Evolutionary conservation across 176 grass and related monocot species (phyloP).

Genomic region (Carex parvula): DNA sequence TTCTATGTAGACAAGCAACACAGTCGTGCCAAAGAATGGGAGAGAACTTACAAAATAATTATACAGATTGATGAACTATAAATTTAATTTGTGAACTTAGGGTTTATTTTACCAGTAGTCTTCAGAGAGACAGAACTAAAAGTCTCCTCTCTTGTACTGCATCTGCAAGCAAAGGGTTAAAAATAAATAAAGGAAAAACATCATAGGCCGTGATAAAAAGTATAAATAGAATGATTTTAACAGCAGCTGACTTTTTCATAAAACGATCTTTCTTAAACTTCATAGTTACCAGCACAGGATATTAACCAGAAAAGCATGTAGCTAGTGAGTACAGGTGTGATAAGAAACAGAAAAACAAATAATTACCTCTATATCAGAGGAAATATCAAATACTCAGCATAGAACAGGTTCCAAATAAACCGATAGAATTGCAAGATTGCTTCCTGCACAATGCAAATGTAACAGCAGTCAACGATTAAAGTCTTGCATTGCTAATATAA

Average conservation of each 20-base stretch:
- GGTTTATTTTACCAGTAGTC: not conserved
- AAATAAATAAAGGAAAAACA: not conserved
- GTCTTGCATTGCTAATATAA: not conserved
- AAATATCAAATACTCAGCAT: slow-evolving; percentile 81
- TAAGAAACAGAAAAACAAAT: slow-evolving; percentile 1
- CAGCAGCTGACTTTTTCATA: not conserved
- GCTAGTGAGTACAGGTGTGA: not conserved
- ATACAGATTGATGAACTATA: not conserved
- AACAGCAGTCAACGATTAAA: not conserved
- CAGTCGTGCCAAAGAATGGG: not conserved
- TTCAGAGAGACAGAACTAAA: not conserved
- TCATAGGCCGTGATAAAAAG: not conserved
- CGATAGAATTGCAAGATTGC: slow-evolving; percentile 81
- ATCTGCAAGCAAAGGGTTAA: not conserved
- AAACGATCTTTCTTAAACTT: not conserved
- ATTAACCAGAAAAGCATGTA: not conserved
- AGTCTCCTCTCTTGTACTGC: not conserved
- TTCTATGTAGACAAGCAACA: not conserved
- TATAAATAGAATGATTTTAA: not conserved
- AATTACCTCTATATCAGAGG: slow-evolving; percentile 74
- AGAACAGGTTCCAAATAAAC: slow-evolving; percentile 98
- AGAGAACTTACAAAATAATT: not conserved
- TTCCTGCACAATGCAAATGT: slow-evolving; percentile 52
- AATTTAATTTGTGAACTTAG: not conserved
- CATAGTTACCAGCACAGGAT: not conserved